A percentile compares a stretch with the other conserved stretches of the same genome.
Evolutionary conservation across 2,329 filamentous ascomycete genomes (phyloP).

Genomic region (Myriosclerotinia duriaeana): DNA sequence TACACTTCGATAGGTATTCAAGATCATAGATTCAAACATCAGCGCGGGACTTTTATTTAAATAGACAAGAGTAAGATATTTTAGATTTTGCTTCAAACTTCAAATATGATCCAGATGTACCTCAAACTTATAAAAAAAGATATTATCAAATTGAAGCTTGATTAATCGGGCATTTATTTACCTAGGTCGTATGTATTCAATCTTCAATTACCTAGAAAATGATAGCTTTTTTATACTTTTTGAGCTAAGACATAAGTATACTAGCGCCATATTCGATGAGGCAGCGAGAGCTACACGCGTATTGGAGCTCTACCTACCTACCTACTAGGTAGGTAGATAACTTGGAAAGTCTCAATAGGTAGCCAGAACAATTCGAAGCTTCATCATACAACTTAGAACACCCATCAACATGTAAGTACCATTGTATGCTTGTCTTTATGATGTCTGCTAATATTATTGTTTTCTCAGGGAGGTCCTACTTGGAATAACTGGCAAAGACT

Average conservation of each 20-base stretch:
- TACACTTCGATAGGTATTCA: background rate
- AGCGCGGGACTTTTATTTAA: background rate
- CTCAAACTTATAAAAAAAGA: no score
- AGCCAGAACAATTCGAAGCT: slow-evolving; percentile 32
- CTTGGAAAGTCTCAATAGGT: slow-evolving; percentile 24
- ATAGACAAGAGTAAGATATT: background rate
- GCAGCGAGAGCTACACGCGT: slow-evolving; percentile 39
- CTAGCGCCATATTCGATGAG: slow-evolving; percentile 29
- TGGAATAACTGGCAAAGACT: slow-evolving; percentile 98
- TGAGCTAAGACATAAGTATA: slow-evolving; percentile 17
- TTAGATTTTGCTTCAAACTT: background rate
- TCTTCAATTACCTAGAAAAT: background rate
- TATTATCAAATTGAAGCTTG: background rate
- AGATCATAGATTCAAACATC: background rate
- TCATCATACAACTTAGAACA: slow-evolving; percentile 31
- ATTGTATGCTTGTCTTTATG: background rate
- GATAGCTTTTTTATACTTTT: slow-evolving; percentile 12
- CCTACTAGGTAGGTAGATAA: no score
- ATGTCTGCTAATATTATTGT: slow-evolving; percentile 24
- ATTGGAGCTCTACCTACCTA: slow-evolving; percentile 33
- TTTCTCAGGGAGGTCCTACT: slow-evolving; percentile 85
- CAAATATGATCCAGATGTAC: background rate
- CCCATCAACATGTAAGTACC: slow-evolving; percentile 35
- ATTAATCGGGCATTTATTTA: background rate
- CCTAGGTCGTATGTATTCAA: no score